These are phyloP conservation scores for Fusarium gaditjirri DNA, from an alignment of 2,329 filamentous ascomycete genomes.

Conservation along the genomic window DNA sequence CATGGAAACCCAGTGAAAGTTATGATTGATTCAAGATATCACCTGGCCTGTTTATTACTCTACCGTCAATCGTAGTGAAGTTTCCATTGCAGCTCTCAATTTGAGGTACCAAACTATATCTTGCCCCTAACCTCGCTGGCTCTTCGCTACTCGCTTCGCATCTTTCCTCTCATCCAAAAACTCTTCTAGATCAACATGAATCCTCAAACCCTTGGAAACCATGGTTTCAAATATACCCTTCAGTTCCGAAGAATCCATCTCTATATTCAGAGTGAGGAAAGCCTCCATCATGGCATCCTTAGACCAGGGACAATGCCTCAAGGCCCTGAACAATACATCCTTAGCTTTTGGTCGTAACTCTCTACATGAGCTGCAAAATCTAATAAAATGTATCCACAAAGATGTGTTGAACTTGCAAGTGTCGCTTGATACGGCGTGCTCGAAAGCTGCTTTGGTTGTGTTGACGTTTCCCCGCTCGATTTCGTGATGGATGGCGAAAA, in stretches of 20 bases:
- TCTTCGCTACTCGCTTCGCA: constrained; percentile 19
- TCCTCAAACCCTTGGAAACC: constrained; percentile 59
- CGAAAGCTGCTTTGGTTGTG: constrained; percentile 62
- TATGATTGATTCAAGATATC: not conserved
- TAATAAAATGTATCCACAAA: constrained; percentile 63
- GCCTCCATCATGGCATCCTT: constrained; percentile 63
- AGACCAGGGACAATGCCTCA: constrained; percentile 61
- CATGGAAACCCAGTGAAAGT: not conserved
- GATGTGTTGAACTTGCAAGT: constrained; percentile 53
- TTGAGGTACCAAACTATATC: not conserved
- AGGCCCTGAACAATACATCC: constrained; percentile 60
- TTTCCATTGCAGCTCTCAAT: not conserved
- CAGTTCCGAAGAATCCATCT: constrained; percentile 61
- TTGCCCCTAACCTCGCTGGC: not conserved
- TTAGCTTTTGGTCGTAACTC: constrained; percentile 56
- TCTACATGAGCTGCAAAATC: constrained; percentile 55
- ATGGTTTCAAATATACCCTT: constrained; percentile 60
- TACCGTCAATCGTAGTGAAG: not conserved
- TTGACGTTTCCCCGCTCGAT: constrained; percentile 59
- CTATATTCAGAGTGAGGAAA: constrained; percentile 56
- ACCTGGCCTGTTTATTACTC: not conserved
- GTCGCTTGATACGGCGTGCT: constrained; percentile 59
- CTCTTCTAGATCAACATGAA: constrained; percentile 64
- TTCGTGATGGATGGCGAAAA: constrained; percentile 65
- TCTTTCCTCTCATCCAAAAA: constrained; percentile 53